Evolutionary conservation across 1,284 basidiomycete genomes (phyloP), one percentile per base, ranked within the genome.

Genomic region (Malassezia sympodialis): DNA sequence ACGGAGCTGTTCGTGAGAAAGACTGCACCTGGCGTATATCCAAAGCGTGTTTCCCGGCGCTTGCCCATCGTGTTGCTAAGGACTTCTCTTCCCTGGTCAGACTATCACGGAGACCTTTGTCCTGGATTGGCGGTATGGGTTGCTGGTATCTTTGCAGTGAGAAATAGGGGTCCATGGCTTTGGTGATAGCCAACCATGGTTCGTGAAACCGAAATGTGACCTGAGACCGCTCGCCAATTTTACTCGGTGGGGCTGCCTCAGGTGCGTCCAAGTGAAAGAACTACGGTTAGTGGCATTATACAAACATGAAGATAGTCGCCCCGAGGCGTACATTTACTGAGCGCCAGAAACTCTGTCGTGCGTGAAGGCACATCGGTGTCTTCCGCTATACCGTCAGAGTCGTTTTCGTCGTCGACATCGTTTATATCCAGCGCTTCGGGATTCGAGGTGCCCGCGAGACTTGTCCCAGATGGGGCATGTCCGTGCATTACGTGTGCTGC

Each of bases 171-270:
- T 93, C 83, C 63, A 91, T 84, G 0, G 87, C 89, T 5, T 87
- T 84, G 0, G 84, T 84, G 71, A 96, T 90, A 0, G 90, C 90
- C 21, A 98, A 82, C 94, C 93, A 98, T 82, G 3, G 84, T 11
- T 46, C 84, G 71, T 94, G 88, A 75, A 83, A 96, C 27, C 60
- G 64, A 71, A 76, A 24, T 57, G 56, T 30, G 5, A 47, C 17
- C 8, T 41, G 21, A 3, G 51, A 47, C 1, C 51, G 56, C 21
- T 35, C 37, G 2, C 19, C 28, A 0, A 6, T 21, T 7, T 23
- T 5, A 28, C 3, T n/a, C 24, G 4, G 12, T 15, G 15, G 32
- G n/a, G 28, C 37, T 43, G 65, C 65, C n/a, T 39, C 39, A 0
- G 62, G 61, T 2, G 61, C 42, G 0, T 56, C 37, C 7, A 62